phyloP scores from a whole-genome alignment of 192 early-diverging fungal species.

The Lobosporangium transversale region DNA sequence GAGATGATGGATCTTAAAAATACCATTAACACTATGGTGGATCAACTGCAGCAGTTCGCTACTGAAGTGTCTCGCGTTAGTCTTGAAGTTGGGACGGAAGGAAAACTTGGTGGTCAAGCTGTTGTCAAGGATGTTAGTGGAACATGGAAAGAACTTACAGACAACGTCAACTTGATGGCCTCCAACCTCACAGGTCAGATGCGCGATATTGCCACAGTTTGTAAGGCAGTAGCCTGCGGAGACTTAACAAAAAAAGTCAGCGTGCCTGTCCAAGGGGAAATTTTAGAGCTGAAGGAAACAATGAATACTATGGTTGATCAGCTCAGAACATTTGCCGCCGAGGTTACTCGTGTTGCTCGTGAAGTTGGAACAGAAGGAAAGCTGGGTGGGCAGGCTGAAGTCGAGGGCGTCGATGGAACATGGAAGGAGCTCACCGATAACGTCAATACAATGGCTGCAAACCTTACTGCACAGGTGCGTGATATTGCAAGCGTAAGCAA shows the following conservation, averaged over 20 bases:
- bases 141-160: constrained; percentile 71
- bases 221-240: constrained; percentile 63
- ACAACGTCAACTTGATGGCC: constrained; percentile 59
- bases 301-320: constrained; percentile 64
- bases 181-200: constrained; percentile 59
- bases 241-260: constrained; percentile 59
- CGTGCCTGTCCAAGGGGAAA: constrained; percentile 60
- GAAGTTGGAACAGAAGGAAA: constrained; percentile 71
- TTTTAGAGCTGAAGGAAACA: constrained; percentile 57
- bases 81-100: constrained; percentile 70
- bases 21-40: constrained; percentile 72
- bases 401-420: constrained; percentile 57
- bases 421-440: constrained; percentile 70
- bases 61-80: constrained; percentile 71
- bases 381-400: constrained; percentile 65
- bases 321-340: constrained; percentile 61
- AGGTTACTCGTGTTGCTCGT: constrained; percentile 70
- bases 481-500: constrained; percentile 68
- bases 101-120: constrained; percentile 71
- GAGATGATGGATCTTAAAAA: constrained; percentile 71
- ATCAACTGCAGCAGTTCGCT: constrained; percentile 69
- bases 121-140: constrained; percentile 67
- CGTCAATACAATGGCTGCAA: constrained; percentile 66
- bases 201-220: constrained; percentile 65
- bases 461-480: constrained; percentile 65